phyloP scores from a whole-genome alignment of 495 filamentous ascomycete genomes.

The Tuber magnatum region DNA sequence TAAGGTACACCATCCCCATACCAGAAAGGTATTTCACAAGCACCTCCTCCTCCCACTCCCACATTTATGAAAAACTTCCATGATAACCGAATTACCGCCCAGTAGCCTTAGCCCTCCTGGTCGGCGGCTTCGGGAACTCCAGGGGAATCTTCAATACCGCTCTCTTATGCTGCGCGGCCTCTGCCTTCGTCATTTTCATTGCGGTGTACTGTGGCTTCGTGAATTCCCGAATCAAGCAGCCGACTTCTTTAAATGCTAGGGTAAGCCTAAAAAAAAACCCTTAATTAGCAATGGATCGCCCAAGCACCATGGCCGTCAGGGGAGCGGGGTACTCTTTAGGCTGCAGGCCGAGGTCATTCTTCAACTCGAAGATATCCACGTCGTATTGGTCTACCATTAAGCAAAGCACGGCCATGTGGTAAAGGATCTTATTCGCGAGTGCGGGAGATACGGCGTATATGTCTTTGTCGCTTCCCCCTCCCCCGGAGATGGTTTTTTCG shows the following conservation, averaged over 20 bases:
- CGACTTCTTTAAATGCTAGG: slow-evolving; percentile 75
- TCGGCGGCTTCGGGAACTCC: slow-evolving; percentile 62
- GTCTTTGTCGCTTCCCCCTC: slow-evolving; percentile 21
- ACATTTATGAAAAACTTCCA: not conserved
- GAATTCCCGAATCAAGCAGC: slow-evolving; percentile 54
- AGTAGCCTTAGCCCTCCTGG: slow-evolving; percentile 24
- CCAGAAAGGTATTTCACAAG: not conserved
- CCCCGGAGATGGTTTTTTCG: slow-evolving; percentile 21
- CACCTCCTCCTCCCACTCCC: not conserved
- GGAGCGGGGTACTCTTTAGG: slow-evolving; percentile 46
- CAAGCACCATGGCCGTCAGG: slow-evolving; percentile 38
- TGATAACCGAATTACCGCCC: slow-evolving; percentile 9
- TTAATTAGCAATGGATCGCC: slow-evolving; percentile 34
- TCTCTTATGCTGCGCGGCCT: slow-evolving; percentile 54
- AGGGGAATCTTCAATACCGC: slow-evolving; percentile 71
- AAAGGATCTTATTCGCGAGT: slow-evolving; percentile 36
- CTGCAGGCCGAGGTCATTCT: slow-evolving; percentile 71
- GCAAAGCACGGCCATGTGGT: slow-evolving; percentile 36
- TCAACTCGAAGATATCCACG: slow-evolving; percentile 67
- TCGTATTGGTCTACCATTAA: slow-evolving; percentile 68
- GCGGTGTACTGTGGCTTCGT: slow-evolving; percentile 48
- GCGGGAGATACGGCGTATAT: slow-evolving; percentile 32
- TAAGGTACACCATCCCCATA: not conserved
- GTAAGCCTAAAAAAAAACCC: slow-evolving; percentile 43
- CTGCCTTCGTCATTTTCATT: slow-evolving; percentile 52